Evolutionary conservation across 352 stramenopile genomes (phyloP).

Genomic region (Phytophthora cactorum): DNA sequence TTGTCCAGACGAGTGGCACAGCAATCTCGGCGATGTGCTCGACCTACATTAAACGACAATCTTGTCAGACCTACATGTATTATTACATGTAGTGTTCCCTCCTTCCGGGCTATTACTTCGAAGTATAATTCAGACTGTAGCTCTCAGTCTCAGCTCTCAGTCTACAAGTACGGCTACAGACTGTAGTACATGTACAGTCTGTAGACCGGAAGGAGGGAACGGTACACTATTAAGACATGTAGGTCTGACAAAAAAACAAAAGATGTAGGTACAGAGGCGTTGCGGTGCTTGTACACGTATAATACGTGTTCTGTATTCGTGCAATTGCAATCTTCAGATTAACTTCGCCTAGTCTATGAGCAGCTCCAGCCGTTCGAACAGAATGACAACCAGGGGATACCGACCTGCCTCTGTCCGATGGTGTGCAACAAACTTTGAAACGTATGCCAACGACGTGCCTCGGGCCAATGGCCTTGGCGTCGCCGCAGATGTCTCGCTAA

Average conservation of each 20-base stretch:
- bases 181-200: too few species aligned
- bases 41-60: too few species aligned
- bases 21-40: neutral
- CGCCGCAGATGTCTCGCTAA: slow-evolving; percentile 14
- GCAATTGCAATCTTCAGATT: slow-evolving; percentile 10
- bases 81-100: too few species aligned
- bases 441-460: slow-evolving; percentile 19
- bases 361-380: slow-evolving; percentile 19
- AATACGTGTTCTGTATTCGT: neutral
- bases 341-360: slow-evolving; percentile 20
- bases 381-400: slow-evolving; percentile 14
- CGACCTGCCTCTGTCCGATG: slow-evolving; percentile 9
- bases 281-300: slow-evolving; percentile 7
- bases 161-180: too few species aligned
- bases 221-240: too few species aligned
- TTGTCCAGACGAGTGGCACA: neutral
- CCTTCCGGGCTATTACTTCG: too few species aligned
- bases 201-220: too few species aligned
- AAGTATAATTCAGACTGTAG: too few species aligned
- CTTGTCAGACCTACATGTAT: too few species aligned
- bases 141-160: too few species aligned
- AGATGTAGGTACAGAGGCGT: neutral
- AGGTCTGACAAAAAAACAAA: too few species aligned
- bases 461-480: slow-evolving; percentile 13
- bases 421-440: slow-evolving; percentile 5